Evolutionary conservation across 768 basidiomycete species (phyloP), one percentile per base, ranked within the genome.

Genomic region (Amanita rubescens): DNA sequence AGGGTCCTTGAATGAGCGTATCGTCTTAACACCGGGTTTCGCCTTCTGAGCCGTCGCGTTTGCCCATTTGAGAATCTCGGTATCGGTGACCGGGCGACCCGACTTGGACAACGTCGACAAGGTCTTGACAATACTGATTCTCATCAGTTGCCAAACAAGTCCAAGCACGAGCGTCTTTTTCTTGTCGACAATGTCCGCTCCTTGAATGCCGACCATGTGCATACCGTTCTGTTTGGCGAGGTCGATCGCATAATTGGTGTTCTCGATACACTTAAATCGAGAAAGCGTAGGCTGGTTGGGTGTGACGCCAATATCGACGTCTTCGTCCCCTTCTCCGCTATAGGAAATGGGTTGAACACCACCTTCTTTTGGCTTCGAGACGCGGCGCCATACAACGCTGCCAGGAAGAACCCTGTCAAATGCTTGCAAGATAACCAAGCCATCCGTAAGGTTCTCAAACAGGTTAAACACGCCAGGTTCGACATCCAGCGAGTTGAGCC

Each of bases 81-180:
- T 83, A 65, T 99, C 96, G 53, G 83, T 87, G 55, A 95, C 84
- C 1, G 93, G 91, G 24, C 85, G 80, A 0, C 82, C 79, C 3
- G 80, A 71, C 63, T 79, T 80, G 30, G 82, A 82, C 15, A 98
- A 77, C 5, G 79, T 77, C 35, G 82, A 84, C 38, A 98, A 81
- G 0, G 96, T 98, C 67, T 93, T 88, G 22, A 84, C 83, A 62
- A 99, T 96, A 67, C 84, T 94, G 75, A 94, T 70, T 88, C 90
- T 75, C 94, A 97, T 97, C 50, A 96, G 75, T 64, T 98, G 96
- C 96, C 96, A 99, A 0, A 97, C 94, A 33, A 97, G 79, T 27
- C 95, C 96, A 25, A 99, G 81, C 5, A 97, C 94, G 51, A 99
- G 75, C 3, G 94, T 98, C 71, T 85, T 88, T 48, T 75, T 75